Percentiles rank a stretch among this genome's conserved stretches.
These are phyloP conservation scores for Phytophthora pistaciae DNA, from an alignment of 352 stramenopile genomes.

Conservation along the genomic window DNA sequence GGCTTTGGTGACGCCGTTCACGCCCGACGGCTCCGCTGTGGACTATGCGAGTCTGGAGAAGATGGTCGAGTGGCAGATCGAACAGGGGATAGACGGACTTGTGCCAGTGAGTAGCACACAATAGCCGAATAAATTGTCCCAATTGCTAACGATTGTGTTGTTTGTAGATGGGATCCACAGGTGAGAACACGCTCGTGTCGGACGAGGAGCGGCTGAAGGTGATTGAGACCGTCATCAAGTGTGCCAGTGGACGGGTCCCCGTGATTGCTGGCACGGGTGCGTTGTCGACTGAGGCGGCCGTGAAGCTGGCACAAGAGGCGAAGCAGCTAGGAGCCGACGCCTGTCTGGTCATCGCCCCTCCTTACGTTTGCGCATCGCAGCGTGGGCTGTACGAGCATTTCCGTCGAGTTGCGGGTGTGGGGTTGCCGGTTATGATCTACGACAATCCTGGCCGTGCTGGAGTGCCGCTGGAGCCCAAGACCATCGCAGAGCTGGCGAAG, in stretches of 20 bases:
- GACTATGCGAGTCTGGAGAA: slow-evolving; percentile 91
- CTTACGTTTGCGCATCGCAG: slow-evolving; percentile 98
- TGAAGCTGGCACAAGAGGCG: slow-evolving; percentile 76
- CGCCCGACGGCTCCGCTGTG: slow-evolving; percentile 84
- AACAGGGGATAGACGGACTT: slow-evolving; percentile 94
- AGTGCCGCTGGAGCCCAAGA: slow-evolving; percentile 93
- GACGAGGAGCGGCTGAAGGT: slow-evolving; percentile 94
- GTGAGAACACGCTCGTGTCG: slow-evolving; percentile 93
- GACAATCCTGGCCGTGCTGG: slow-evolving; percentile 97
- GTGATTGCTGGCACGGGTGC: slow-evolving; percentile 96
- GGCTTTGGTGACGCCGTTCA: slow-evolving; percentile 97
- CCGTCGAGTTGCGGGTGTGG: slow-evolving; percentile 74
- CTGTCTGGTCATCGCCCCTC: slow-evolving; percentile 95
- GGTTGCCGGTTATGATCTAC: slow-evolving; percentile 95
- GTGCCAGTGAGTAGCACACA: slow-evolving; percentile 63
- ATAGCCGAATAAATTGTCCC: neutral
- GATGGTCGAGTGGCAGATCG: slow-evolving; percentile 92
- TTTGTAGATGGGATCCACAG: slow-evolving; percentile 93
- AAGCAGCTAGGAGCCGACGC: slow-evolving; percentile 94
- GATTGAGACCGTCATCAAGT: slow-evolving; percentile 90
- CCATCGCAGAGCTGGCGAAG: slow-evolving; percentile 90
- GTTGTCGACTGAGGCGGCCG: slow-evolving; percentile 83
- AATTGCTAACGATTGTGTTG: neutral
- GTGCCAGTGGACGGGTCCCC: slow-evolving; percentile 81
- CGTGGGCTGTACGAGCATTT: slow-evolving; percentile 95